Base-by-base conservation (phyloP, 2,329 filamentous ascomycete species). In the Stachybotrys echinatus region DNA sequence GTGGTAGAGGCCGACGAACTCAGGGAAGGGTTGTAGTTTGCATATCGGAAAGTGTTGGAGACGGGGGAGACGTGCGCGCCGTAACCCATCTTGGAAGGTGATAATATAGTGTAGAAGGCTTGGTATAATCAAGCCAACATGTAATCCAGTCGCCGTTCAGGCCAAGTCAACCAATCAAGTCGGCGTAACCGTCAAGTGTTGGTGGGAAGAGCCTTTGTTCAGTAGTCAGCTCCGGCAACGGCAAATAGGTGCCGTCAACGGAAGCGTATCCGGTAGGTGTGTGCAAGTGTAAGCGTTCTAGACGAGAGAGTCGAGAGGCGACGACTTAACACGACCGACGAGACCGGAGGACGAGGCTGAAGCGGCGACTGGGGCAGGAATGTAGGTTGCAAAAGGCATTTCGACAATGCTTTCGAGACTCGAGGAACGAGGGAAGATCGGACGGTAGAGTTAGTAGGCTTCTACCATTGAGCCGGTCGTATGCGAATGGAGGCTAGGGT, bases 1-100 rank as follows among this genome's bases (percentile, higher is more conserved):
- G 88, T 91, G 50, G 87, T 87, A 23, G 88, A 90, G 51, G 87
- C 83, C 58, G 87, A 88, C 50, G 86, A 86, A 63, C 85, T 82
- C 75, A 90, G 73, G 40, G 86, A 73, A 42, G 86, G 85, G 52
- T 83, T 80, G 65, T 80, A 81, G 70, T 89, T 92, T 52, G 72
- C 72, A 73, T 79, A 75, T 65, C 65, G 72, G 61, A 59, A 56
- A 54, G 72, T 68, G 67, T 72, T 70, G 65, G 74, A 75, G 67
- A 73, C 71, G 70, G 78, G 74, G 68, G 76, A 78, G 65, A 73
- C 68, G 68, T 73, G 65, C 61, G 74, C 70, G 67, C 74, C 71
- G 71, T 69, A 74, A 73, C 73, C 73, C 82, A 85, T 85, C 70
- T 83, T 85, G 74, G 60, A 60, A 61, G 63, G 56, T 59, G 53